phyloP scores from a whole-genome alignment of 2,329 filamentous ascomycete genomes.

The Aspergillus aculeatinus region DNA sequence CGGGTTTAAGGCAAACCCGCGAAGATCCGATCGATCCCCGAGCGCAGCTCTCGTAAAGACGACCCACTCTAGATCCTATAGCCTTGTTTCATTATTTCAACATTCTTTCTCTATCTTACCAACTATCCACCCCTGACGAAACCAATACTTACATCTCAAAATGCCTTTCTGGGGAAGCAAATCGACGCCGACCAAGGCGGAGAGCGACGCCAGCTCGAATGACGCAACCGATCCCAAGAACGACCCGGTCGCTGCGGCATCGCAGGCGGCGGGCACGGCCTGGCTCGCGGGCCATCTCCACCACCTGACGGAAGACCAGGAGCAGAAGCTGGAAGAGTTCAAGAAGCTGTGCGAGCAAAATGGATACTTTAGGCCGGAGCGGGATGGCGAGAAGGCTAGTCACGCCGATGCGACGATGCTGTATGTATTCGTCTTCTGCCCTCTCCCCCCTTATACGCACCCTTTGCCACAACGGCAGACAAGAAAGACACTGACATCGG shows the following conservation, averaged over 20 bases:
- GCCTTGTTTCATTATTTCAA: background rate
- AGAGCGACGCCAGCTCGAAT: conserved; percentile 25
- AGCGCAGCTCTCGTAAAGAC: background rate
- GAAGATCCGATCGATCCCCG: background rate
- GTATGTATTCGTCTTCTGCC: conserved; percentile 32
- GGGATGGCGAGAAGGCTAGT: conserved; percentile 38
- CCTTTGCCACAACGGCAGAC: background rate
- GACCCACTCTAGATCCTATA: background rate
- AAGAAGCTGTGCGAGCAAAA: conserved; percentile 66
- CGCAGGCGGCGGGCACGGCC: conserved; percentile 36
- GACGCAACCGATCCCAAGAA: conserved; percentile 34
- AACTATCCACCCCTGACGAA: background rate
- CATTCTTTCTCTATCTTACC: background rate
- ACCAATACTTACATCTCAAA: background rate
- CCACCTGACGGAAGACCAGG: conserved; percentile 69
- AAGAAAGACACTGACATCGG: background rate
- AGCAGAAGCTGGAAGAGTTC: conserved; percentile 67
- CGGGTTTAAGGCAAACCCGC: background rate
- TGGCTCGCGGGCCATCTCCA: conserved; percentile 68
- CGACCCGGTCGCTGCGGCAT: conserved; percentile 37
- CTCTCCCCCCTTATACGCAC: background rate
- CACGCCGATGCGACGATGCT: conserved; percentile 51
- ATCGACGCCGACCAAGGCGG: conserved; percentile 29
- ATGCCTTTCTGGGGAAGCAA: conserved; percentile 35
- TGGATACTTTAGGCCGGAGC: conserved; percentile 50